Evolutionary conservation across 805 yeast genomes (phyloP), one percentile per base, ranked within the genome.

Genomic region (Pichia cephalocereana): DNA sequence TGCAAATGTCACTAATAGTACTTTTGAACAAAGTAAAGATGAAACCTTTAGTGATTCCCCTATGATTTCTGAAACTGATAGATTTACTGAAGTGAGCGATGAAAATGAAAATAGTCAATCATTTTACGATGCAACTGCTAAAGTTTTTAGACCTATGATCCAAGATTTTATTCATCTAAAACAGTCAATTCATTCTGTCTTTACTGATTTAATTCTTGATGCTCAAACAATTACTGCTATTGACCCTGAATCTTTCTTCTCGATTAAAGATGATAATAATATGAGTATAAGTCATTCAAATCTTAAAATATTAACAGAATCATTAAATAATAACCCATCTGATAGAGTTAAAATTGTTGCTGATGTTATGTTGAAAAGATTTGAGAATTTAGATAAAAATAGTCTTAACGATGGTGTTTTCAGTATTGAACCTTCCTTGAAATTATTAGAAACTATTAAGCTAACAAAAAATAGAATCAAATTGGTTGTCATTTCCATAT

Each of bases 101-200:
- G 56, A 46, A 27, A 38, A 45, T 8, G 61, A 57, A 38, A 41
- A 37, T 40, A 47, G 44, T 40, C 59, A 55, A 36, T 47, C 54
- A 41, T 66, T 66, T 49, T 66, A 63, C 47, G 67, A 66, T 44
- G 60, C 69, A 8, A 65, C 68, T 1, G 54, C 65, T 3, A 61
- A 59, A 31, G 52, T 57, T 12, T 53, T 63, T 11, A 57, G 75
- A 51, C 81, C 82, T 0, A 66, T 74, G 27, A 69, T 77, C 6
- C 69, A 82, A n/a, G 95, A 86, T 45, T 88, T 85, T 59, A 77
- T 82, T 57, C 83, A 82, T 52, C 67, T 76, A 43, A 89, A 88
- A 57, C 96, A 88, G 60, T 72, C 75, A 9, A 61, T 86, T 27
- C 90, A 87, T 61, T 79, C 83, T 54, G 60, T 73, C 5, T 68